Evolutionary conservation across 805 yeast genomes (phyloP).

Genomic region (Ogataea sp.): DNA sequence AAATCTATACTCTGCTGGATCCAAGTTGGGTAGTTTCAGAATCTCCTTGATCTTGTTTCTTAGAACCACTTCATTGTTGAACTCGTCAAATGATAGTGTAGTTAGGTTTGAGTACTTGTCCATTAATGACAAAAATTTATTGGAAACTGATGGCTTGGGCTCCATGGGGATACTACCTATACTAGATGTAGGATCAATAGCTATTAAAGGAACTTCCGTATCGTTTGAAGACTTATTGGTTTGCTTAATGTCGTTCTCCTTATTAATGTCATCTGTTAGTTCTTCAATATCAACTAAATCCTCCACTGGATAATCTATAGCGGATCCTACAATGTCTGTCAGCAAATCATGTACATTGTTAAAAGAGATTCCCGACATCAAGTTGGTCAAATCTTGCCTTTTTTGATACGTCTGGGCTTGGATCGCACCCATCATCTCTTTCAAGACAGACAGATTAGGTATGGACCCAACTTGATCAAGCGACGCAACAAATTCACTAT

Average conservation of each 20-base stretch:
- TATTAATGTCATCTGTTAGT: too few species aligned
- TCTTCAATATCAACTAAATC: conserved; percentile 24
- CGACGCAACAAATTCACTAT: conserved; percentile 35
- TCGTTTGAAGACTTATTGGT: background rate
- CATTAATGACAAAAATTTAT: conserved; percentile 22
- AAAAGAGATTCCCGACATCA: background rate
- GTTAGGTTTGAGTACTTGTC: conserved; percentile 19
- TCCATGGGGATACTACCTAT: background rate
- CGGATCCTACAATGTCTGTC: conserved; percentile 35
- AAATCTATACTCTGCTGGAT: conserved; percentile 36
- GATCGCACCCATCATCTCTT: conserved; percentile 1
- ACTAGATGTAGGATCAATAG: background rate
- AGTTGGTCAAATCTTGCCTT: background rate
- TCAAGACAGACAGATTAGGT: conserved; percentile 20
- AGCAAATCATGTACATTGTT: conserved; percentile 6
- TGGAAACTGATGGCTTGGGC: background rate
- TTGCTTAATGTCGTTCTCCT: conserved; percentile 9
- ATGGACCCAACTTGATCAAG: conserved; percentile 43
- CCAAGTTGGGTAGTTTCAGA: conserved; percentile 27
- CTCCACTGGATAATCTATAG: conserved; percentile 42
- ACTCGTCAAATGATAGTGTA: conserved; percentile 23
- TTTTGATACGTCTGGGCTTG: background rate
- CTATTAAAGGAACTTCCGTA: too few species aligned
- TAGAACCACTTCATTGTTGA: conserved; percentile 27
- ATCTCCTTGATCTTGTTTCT: conserved; percentile 43